These are phyloP conservation scores for Sechiopsis laciniata DNA, from an alignment of 306 rosid species.

Conservation along the genomic window DNA sequence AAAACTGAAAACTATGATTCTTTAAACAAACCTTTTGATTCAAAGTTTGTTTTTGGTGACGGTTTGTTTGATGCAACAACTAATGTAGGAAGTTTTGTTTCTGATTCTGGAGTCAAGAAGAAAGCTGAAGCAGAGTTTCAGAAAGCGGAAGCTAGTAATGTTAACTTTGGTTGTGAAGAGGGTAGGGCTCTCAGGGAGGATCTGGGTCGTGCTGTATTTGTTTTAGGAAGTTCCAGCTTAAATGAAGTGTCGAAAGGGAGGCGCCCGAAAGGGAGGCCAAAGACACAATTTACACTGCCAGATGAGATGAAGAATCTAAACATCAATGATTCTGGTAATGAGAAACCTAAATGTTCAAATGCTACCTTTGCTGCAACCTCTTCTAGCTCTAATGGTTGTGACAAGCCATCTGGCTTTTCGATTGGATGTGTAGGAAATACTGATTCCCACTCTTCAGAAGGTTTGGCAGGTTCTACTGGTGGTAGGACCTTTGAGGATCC, in stretches of 20 bases:
- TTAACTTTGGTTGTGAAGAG: conserved; percentile 10
- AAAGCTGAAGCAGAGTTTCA: conserved; percentile 28
- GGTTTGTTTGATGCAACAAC: conserved; percentile 24
- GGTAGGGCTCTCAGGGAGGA: conserved; percentile 14
- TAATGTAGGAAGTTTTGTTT: conserved; percentile 18
- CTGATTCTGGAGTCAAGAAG: conserved; percentile 19
- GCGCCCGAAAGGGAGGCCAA: conserved; percentile 10
- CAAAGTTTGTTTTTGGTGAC: conserved; percentile 24
- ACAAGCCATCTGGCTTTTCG: conserved; percentile 26
- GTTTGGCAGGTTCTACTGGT: conserved; percentile 27
- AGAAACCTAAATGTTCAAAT: conserved; percentile 22
- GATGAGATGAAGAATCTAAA: conserved; percentile 60
- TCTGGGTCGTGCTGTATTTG: conserved; percentile 29
- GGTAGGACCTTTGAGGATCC: conserved; percentile 23
- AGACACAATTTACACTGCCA: conserved; percentile 34
- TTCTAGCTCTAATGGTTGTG: conserved; percentile 32
- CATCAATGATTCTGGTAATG: conserved; percentile 39
- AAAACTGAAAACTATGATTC: conserved; percentile 18
- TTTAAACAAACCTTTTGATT: conserved; percentile 23
- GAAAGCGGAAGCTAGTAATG: conserved; percentile 20
- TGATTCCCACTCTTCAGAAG: conserved; percentile 24
- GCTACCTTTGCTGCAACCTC: conserved; percentile 27
- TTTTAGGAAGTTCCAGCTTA: conserved; percentile 27
- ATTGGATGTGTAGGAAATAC: conserved; percentile 27
- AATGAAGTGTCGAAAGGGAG: conserved; percentile 16